Evolutionary conservation across 2,329 filamentous ascomycete genomes (phyloP).

Genomic region (Pseudogymnoascus sp.): DNA sequence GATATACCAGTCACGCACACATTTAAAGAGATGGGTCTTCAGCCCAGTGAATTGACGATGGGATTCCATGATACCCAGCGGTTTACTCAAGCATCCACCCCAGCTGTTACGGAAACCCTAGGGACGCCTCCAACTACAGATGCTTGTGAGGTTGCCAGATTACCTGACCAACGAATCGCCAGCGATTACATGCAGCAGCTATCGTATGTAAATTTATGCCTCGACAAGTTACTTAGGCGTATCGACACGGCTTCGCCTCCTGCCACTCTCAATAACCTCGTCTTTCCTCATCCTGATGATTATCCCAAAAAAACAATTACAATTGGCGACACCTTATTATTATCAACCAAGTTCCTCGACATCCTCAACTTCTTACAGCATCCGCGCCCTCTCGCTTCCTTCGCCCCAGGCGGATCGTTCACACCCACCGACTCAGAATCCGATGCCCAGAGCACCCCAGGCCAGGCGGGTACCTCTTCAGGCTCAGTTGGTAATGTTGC

Average conservation of each 20-base stretch:
- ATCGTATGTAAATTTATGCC: neutral
- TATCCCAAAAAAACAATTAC: conserved; percentile 2
- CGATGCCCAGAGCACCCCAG: neutral
- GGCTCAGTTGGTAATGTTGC: neutral
- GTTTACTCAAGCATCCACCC: neutral
- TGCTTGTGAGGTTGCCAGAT: neutral
- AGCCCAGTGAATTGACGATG: neutral
- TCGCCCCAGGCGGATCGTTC: neutral
- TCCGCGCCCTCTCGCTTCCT: neutral
- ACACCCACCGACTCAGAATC: neutral
- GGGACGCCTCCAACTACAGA: neutral
- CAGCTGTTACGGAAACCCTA: neutral
- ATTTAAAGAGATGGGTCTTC: neutral
- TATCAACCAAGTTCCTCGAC: neutral
- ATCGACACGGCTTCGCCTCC: neutral
- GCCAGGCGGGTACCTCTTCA: neutral
- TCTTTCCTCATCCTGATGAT: conserved; percentile 1
- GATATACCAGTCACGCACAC: neutral
- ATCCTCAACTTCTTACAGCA: neutral
- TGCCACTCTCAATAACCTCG: neutral
- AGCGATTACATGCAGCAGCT: conserved; percentile 4
- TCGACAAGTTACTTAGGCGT: neutral
- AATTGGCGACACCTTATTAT: neutral
- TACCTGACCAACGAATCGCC: neutral
- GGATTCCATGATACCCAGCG: neutral